Percentiles rank a stretch among this genome's conserved stretches.
These are phyloP conservation scores for Chenopodium formosanum DNA, from an alignment of 148 eudicot genomes.

Conservation along the genomic window DNA sequence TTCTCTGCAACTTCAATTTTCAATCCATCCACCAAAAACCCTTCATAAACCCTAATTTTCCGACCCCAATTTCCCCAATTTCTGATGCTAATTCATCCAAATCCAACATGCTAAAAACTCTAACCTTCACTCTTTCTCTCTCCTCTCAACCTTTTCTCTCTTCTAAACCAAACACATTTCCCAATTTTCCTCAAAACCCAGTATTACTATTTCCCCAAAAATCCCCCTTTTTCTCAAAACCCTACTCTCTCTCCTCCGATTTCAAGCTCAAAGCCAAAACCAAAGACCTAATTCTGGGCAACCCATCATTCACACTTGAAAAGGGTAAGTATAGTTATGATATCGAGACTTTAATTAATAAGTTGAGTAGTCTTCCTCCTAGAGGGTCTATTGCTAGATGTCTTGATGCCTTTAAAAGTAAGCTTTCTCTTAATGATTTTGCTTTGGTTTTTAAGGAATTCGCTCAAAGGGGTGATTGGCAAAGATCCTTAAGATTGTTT, in stretches of 20 bases:
- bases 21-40: constrained; percentile 15
- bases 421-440: constrained; percentile 75
- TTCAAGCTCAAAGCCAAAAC: constrained; percentile 46
- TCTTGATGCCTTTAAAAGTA: constrained; percentile 74
- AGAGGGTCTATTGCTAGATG: constrained; percentile 89
- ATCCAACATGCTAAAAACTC: constrained; percentile 38
- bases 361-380: constrained; percentile 83
- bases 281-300: constrained; percentile 63
- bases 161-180: constrained; percentile 23
- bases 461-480: constrained; percentile 91
- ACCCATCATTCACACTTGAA: constrained; percentile 63
- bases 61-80: constrained; percentile 15
- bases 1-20: constrained; percentile 25
- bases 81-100: constrained; percentile 26
- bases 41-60: constrained; percentile 18
- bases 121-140: constrained; percentile 31
- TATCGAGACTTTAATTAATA: constrained; percentile 78
- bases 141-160: constrained; percentile 25
- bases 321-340: constrained; percentile 91
- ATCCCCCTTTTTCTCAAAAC: constrained; percentile 22
- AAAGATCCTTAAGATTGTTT: constrained; percentile 79
- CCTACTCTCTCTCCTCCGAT: constrained; percentile 29
- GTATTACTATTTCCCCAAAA: constrained; percentile 4
- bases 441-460: constrained; percentile 82
- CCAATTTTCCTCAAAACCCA: constrained; percentile 25